Evolutionary conservation across 176 grass and related monocot genomes (phyloP).

Genomic region (Olyra latifolia): DNA sequence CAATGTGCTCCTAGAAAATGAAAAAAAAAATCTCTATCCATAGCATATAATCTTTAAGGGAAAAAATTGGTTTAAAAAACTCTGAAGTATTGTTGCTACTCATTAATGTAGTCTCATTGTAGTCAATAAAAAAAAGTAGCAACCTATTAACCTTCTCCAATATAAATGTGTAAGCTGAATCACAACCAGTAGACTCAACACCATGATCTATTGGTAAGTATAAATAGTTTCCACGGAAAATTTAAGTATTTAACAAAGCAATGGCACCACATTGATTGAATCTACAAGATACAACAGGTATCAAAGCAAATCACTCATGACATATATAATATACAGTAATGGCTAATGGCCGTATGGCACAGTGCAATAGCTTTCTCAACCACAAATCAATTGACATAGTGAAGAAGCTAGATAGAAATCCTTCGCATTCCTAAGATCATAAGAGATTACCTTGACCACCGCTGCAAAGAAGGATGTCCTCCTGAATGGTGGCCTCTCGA

Average conservation of each 20-base stretch:
- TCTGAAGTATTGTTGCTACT: background rate
- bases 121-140: background rate
- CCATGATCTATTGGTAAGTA: background rate
- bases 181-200: background rate
- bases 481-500: slow-evolving; percentile 41
- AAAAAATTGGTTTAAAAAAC: background rate
- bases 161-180: background rate
- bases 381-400: background rate
- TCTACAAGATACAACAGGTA: background rate
- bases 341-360: background rate
- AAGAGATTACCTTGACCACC: slow-evolving; percentile 54
- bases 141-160: background rate
- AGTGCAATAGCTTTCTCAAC: background rate
- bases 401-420: background rate
- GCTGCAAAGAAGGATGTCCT: slow-evolving; percentile 38
- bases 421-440: background rate
- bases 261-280: background rate
- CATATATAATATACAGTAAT: background rate
- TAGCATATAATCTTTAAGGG: background rate
- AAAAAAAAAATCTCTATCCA: background rate
- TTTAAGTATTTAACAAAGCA: background rate
- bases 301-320: background rate
- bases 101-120: background rate
- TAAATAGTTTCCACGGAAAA: background rate
- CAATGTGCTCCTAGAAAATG: background rate